A percentile compares a stretch with the other conserved stretches of the same genome.
Evolutionary conservation across 1,284 basidiomycete genomes (phyloP).

Genomic region (Paramarasmius palmivorus): DNA sequence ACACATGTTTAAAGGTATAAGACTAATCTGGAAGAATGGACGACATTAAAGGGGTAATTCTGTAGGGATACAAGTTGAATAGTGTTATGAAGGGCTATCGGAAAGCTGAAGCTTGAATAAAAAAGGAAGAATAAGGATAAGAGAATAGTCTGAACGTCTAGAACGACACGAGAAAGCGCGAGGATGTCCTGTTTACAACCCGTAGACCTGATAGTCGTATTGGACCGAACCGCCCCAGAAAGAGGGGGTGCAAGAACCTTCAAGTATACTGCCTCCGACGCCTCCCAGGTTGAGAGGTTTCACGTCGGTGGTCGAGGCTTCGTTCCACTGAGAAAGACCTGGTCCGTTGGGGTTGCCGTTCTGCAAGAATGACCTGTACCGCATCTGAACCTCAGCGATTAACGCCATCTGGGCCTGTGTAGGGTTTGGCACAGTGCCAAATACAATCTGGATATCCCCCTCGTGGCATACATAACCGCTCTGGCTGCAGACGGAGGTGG

Average conservation of each 20-base stretch:
- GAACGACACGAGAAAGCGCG: no score
- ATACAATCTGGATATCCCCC: conserved; percentile 76
- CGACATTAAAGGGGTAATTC: no score
- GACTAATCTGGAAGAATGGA: no score
- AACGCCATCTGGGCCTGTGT: conserved; percentile 57
- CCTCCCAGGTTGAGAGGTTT: conserved; percentile 60
- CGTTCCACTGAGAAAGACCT: conserved; percentile 46
- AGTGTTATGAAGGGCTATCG: no score
- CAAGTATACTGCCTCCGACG: conserved; percentile 39
- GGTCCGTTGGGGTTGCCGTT: conserved; percentile 60
- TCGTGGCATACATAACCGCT: conserved; percentile 66
- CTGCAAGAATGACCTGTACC: conserved; percentile 66
- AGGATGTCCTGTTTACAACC: conserved; percentile 42
- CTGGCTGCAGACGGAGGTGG: conserved; percentile 50
- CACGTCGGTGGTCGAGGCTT: conserved; percentile 49
- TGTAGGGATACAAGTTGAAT: no score
- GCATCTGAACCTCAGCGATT: conserved; percentile 63
- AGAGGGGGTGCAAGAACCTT: conserved; percentile 58
- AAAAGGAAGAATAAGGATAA: no score
- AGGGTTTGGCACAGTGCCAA: conserved; percentile 64
- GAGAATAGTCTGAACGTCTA: no score
- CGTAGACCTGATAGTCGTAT: conserved; percentile 72
- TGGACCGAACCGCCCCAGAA: conserved; percentile 67
- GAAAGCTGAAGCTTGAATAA: no score
- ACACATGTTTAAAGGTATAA: no score